Conservation (phyloP, 139 green algal species). For the Micractinium sp. region DNA sequence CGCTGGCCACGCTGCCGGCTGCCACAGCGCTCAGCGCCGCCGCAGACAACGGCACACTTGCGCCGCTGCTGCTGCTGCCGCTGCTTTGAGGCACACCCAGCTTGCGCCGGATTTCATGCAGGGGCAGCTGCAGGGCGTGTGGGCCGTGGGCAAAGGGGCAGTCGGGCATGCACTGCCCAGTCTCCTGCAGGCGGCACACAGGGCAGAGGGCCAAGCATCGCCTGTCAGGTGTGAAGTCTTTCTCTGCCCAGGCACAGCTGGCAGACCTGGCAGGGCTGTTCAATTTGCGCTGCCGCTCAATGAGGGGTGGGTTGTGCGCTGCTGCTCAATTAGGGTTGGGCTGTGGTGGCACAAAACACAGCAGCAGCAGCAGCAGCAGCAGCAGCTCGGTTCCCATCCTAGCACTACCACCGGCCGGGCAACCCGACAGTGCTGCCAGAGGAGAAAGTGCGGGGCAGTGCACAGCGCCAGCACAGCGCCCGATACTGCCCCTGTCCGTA, state of each 20-base stretch:
- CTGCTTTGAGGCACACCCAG: neutral
- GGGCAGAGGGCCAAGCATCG: neutral
- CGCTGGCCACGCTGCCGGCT: neutral
- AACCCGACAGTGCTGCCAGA: neutral
- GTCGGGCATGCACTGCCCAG: neutral
- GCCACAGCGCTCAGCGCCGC: neutral
- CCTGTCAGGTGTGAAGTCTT: neutral
- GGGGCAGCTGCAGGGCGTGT: neutral
- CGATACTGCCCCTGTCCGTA: neutral
- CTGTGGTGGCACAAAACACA: neutral
- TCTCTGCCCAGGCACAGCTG: neutral
- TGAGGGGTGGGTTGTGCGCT: neutral
- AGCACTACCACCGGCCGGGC: neutral
- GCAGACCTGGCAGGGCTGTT: neutral
- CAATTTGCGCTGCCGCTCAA: neutral
- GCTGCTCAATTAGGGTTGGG: no score
- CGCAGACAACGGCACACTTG: neutral
- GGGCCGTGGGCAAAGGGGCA: constrained; percentile 15
- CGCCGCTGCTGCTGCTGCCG: neutral
- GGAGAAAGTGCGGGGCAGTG: neutral
- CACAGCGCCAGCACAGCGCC: no score
- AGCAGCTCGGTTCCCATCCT: no score
- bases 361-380: neutral
- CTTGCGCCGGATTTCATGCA: neutral
- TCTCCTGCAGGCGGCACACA: neutral